Evolutionary conservation across 208 protist species (phyloP), one percentile per base, ranked within the genome.

Genomic region (Crithidia fasciculata): DNA sequence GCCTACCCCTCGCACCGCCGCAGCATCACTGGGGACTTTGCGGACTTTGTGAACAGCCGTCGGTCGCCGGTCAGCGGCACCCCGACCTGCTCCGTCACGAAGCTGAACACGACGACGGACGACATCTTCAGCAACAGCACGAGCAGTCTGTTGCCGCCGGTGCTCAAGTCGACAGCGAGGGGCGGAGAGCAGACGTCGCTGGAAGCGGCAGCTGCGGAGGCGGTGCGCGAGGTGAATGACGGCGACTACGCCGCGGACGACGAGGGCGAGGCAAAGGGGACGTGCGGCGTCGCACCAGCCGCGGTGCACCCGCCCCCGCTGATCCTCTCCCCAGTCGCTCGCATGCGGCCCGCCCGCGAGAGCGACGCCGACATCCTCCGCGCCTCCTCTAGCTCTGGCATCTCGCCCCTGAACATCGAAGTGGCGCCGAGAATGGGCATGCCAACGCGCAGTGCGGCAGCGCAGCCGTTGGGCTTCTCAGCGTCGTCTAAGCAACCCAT

Each of bases 61-160:
- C 36, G 53, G 16, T 50, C 64, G 4, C 37, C 64, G 18, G 37
- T 69, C 52, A 69, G 52, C 37, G 18, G n/a, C 52, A 60, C 53
- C 9, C 64, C 64, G 40, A 60, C 64, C 52, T 60, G 15, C 64
- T 69, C 37, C 40, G 40, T 8, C 12, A 59, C 49, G 16, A 69
- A 37, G 40, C 2, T 39, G 4, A 50, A 37, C 53, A 69, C 19
- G 5, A 50, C 64, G n/a, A 52, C 6, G 13, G 49, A 57, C 7
- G 52, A 60, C 64, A 12, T 59, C 4, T 69, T 59, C 52, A 50
- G 64, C 64, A 69, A 59, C 64, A 69, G 64, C 40, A 50, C 64
- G 16, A 69, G 64, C 39, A 69, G 52, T 52, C 41, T 69, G 52
- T 18, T 69, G 10, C 64, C 64, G 15, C 64, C 64, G 0, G 52